Percentiles rank a stretch among this genome's conserved stretches.
Conservation (phyloP, 352 stramenopile genomes). For the Phytophthora palmivora region DNA sequence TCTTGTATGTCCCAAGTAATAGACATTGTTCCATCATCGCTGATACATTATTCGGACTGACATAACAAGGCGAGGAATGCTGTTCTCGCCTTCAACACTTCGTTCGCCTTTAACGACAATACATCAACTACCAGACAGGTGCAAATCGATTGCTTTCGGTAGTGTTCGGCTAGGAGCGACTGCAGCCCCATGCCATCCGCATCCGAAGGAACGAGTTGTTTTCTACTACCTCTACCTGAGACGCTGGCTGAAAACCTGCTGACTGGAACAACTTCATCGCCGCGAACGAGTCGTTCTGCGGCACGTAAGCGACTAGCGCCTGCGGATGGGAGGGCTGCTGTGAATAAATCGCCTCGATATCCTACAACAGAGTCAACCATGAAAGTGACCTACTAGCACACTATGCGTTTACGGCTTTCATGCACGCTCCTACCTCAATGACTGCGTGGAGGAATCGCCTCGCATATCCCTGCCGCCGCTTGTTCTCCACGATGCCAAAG, state of each 20-base stretch:
- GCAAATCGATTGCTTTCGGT: neutral
- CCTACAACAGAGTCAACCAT: slow-evolving; percentile 37
- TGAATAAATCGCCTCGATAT: slow-evolving; percentile 52
- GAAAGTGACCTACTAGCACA: neutral
- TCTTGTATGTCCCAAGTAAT: neutral
- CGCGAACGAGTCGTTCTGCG: slow-evolving; percentile 45
- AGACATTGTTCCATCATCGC: neutral
- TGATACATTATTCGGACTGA: slow-evolving; percentile 15
- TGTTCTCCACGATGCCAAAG: slow-evolving; percentile 61
- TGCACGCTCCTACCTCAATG: slow-evolving; percentile 55
- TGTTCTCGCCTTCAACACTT: neutral
- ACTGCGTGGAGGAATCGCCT: slow-evolving; percentile 56
- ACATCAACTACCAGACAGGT: neutral
- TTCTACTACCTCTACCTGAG: slow-evolving; percentile 38
- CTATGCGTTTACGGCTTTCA: neutral
- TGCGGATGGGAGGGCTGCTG: slow-evolving; percentile 39
- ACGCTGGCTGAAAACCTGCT: slow-evolving; percentile 53
- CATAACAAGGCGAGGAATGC: slow-evolving; percentile 8
- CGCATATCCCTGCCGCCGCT: slow-evolving; percentile 60
- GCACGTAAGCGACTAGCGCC: slow-evolving; percentile 51
- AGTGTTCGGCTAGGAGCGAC: slow-evolving; percentile 3
- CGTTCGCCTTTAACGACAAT: neutral
- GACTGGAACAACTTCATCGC: slow-evolving; percentile 62
- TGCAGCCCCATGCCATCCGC: slow-evolving; percentile 36
- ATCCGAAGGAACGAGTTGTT: slow-evolving; percentile 40